Percentiles rank a stretch among this genome's conserved stretches.
These are phyloP conservation scores for Nepenthes alata DNA, from an alignment of 179 eudicot species.

Conservation along the genomic window DNA sequence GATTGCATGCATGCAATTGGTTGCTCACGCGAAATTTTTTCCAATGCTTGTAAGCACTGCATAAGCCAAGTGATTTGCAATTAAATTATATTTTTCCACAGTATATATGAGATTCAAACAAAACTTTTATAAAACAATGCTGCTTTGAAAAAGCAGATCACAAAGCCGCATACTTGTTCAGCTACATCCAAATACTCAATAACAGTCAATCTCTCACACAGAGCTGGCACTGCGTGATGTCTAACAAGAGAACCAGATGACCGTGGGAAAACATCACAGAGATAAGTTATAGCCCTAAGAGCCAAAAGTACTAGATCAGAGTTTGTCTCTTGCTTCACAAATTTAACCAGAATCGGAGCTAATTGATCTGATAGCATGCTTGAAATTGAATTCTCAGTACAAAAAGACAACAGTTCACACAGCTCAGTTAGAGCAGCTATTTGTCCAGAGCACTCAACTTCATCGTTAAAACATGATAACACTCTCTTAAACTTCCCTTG, in stretches of 20 bases:
- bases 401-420: slow-evolving; percentile 73
- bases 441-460: slow-evolving; percentile 44
- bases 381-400: slow-evolving; percentile 48
- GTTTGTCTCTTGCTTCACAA: slow-evolving; percentile 54
- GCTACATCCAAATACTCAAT: slow-evolving; percentile 84
- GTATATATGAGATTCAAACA: background rate
- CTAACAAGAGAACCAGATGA: slow-evolving; percentile 51
- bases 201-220: slow-evolving; percentile 64
- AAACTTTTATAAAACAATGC: background rate
- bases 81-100: slow-evolving; percentile 1
- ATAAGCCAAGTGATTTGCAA: slow-evolving; percentile 11
- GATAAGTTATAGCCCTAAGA: slow-evolving; percentile 80
- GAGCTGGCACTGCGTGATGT: slow-evolving; percentile 60
- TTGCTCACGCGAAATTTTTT: slow-evolving; percentile 75
- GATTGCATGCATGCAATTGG: slow-evolving; percentile 67
- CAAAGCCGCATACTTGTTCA: slow-evolving; percentile 57
- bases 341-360: slow-evolving; percentile 60
- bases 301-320: slow-evolving; percentile 77
- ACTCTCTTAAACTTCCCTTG: slow-evolving; percentile 40
- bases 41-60: slow-evolving; percentile 96
- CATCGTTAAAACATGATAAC: slow-evolving; percentile 44
- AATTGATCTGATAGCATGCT: slow-evolving; percentile 44
- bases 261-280: slow-evolving; percentile 69
- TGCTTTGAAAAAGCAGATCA: slow-evolving; percentile 2
- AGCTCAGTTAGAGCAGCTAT: slow-evolving; percentile 70